Percentiles rank a stretch among this genome's conserved stretches.
phyloP scores from a whole-genome alignment of 2,329 filamentous ascomycete species.

The Neonectria coccinea region DNA sequence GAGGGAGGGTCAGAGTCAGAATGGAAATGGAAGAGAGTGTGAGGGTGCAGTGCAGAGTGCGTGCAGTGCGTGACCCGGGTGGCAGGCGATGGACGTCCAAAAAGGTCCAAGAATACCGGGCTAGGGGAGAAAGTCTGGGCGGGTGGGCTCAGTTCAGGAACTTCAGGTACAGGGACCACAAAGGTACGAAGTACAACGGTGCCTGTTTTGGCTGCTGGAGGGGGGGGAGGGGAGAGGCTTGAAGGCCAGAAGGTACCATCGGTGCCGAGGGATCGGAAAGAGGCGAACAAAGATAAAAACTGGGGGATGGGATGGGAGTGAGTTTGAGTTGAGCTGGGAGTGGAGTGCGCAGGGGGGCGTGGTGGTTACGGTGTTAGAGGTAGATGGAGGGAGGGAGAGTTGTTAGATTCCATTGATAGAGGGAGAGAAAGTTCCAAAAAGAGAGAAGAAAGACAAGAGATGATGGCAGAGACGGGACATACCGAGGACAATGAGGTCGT shows the following conservation, averaged over 20 bases:
- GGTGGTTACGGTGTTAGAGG: not conserved
- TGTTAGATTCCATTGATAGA: not conserved
- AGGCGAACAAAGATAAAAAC: not conserved
- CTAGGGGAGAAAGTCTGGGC: conserved; percentile 14
- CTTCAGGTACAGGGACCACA: conserved; percentile 21
- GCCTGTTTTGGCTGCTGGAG: too few species aligned
- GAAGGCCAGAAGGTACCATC: conserved; percentile 19
- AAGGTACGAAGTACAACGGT: not conserved
- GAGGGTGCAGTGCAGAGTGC: conserved; percentile 6
- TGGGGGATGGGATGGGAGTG: not conserved
- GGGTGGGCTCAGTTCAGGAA: conserved; percentile 8
- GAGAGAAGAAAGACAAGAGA: conserved; percentile 1
- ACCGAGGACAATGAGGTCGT: conserved; percentile 9
- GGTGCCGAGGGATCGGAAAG: conserved; percentile 22
- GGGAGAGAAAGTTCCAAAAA: not conserved
- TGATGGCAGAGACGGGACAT: conserved; percentile 7
- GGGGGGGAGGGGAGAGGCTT: not conserved
- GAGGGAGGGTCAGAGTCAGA: conserved; percentile 2
- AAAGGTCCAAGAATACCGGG: conserved; percentile 9
- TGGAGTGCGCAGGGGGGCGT: not conserved
- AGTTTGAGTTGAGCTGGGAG: not conserved
- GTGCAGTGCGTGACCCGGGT: conserved; percentile 5
- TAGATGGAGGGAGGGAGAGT: not conserved
- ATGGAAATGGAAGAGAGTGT: conserved; percentile 2
- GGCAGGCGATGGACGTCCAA: not conserved